These are phyloP conservation scores for Debaryomycetaceae sp. DNA, from an alignment of 1,139 yeast species.

Conservation along the genomic window DNA sequence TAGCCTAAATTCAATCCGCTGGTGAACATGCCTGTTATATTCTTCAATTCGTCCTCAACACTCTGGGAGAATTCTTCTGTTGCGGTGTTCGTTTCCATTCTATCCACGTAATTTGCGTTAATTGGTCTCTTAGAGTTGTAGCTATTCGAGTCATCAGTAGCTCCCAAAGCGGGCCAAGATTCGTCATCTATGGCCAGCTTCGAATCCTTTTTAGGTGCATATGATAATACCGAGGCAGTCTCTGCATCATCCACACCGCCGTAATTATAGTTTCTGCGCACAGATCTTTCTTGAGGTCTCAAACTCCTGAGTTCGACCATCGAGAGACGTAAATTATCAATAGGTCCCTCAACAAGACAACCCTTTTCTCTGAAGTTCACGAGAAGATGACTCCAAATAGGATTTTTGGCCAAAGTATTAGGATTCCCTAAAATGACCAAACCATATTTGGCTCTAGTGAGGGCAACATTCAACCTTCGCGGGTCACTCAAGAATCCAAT, in stretches of 20 bases:
- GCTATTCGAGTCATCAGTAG: slow-evolving; percentile 10
- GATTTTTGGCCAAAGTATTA: slow-evolving; percentile 64
- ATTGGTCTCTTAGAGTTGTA: slow-evolving; percentile 20
- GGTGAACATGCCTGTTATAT: slow-evolving; percentile 47
- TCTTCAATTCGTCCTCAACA: slow-evolving; percentile 47
- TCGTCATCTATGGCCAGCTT: slow-evolving; percentile 12
- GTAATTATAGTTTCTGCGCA: not conserved
- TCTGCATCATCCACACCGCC: slow-evolving; percentile 30
- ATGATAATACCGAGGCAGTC: slow-evolving; percentile 48
- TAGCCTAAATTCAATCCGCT: slow-evolving; percentile 28
- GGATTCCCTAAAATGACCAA: slow-evolving; percentile 83
- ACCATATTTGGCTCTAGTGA: slow-evolving; percentile 89
- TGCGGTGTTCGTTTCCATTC: slow-evolving; percentile 27
- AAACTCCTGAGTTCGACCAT: slow-evolving; percentile 51
- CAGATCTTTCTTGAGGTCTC: slow-evolving; percentile 1
- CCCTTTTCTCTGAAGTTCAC: slow-evolving; percentile 81
- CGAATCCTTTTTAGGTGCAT: slow-evolving; percentile 23
- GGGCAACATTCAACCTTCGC: slow-evolving; percentile 86
- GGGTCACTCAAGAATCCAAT: slow-evolving; percentile 91
- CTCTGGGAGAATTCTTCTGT: slow-evolving; percentile 23
- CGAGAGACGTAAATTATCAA: slow-evolving; percentile 74
- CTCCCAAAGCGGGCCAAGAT: slow-evolving; percentile 38
- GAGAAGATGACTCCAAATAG: slow-evolving; percentile 77
- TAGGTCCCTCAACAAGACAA: slow-evolving; percentile 88
- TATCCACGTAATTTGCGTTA: slow-evolving; percentile 43